Base-by-base conservation (phyloP, 1,139 yeast species). In the Suhomyces ambrosiae region DNA sequence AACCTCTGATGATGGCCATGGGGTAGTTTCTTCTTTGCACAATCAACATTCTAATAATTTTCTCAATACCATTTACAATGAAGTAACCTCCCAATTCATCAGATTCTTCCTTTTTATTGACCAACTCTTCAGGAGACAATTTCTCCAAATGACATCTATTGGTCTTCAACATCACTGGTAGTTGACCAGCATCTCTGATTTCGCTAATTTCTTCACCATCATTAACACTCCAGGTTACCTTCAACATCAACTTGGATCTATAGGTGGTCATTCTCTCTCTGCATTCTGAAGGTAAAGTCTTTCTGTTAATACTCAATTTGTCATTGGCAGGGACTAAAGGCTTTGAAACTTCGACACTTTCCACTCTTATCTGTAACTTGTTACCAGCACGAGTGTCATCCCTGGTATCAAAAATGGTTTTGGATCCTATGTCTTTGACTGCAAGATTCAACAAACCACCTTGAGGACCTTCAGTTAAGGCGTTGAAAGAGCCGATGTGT, bases 11-110 rank as follows among this genome's bases (percentile, higher is more conserved):
- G 52, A 92, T 81, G 7, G 97, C 97, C 96, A 92, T 88, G 14
- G 97, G 95, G 60, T 89, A 97, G 63, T 94, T 92, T 64, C 98
- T 79, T 65, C 97, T 84, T 68, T 92, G 98, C 14, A 92, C 97
- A 71, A 92, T 89, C 63, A 94, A 79, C 97, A 92, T 88, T 68
- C 98, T 87, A 54, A 92, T 81, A 54, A 92, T 74, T 65, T 92
- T 94, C 63, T 92, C 99, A 52, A 90, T 89, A 71, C 98, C 99
- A 60, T 92, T 92, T 42, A 92, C 92, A 50, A 92, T 79, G 61
- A 94, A 92, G 63, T 92, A 92, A 23, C 98, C 99, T 46, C 99
- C 98, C 45, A 89, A 69, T 61, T 92, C 99, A 60, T 94, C 98
- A 29, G 89, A 77, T 63, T 94, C 98, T 65, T 92, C 99, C 58